Evolutionary conservation across 106 monocot genomes (phyloP), one percentile per base, ranked within the genome.

Genomic region (Gastrodia elata): DNA sequence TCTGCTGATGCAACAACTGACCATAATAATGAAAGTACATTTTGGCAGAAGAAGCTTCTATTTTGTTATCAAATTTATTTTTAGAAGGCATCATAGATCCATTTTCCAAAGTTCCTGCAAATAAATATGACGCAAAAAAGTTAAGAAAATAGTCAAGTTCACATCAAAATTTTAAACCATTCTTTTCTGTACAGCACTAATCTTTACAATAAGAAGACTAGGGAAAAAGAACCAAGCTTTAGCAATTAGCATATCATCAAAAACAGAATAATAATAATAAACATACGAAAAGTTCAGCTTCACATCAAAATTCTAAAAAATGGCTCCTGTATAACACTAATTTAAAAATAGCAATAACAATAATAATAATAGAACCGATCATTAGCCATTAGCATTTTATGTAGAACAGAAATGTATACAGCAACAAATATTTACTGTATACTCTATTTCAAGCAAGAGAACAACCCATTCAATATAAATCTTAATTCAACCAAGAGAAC

Each of bases 11-110:
- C 43, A 93, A 57, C 73, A 97, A 69, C 77, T 97, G 97, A 1
- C 93, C 90, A 79, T 97, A 97, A 39, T 97, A 97, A 76, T 97
- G 97, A 58, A 97, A 97, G 73, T 97, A 97, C 97, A 97, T 97
- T 74, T 97, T 93, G 10, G 92, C 93, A 77, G 97, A 97, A 34
- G 97, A 73, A 27, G 97, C 73, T 76, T 97, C 97, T 76, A 88
- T 97, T 87, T 97, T 97, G 75, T 83, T 79, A 77, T 97, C 97
- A 79, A 97, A 97, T 79, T 97, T 97, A 81, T 88, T 88, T 86
- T 83, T 90, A 20, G 73, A 26, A 74, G 65, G 36, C 64, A 73
- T 38, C 73, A 80, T 34, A 28, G 73, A 48, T 49, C 93, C 93
- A 80, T 97, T 93, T 65, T 88, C 90, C 78, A 88, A 74, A 48